Conservation (phyloP, 495 filamentous ascomycete species). For the Evansstolkia leycettana region DNA sequence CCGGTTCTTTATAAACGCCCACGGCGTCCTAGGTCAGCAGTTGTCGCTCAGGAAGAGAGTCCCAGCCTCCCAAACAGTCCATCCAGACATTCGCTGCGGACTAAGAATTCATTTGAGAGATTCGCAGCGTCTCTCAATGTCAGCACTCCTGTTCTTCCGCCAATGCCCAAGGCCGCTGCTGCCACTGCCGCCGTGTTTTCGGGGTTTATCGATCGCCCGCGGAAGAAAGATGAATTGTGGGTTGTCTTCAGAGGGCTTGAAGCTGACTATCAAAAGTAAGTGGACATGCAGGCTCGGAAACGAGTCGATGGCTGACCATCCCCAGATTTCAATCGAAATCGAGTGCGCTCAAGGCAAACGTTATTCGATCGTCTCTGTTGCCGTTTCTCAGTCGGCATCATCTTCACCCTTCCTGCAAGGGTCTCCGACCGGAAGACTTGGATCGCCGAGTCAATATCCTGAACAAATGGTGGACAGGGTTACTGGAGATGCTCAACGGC, state of each 20-base stretch:
- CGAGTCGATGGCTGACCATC: conserved; percentile 6
- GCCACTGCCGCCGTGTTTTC: conserved; percentile 21
- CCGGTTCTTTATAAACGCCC: conserved; percentile 31
- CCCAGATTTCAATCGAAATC: conserved; percentile 62
- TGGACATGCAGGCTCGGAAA: conserved; percentile 1
- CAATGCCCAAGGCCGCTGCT: conserved; percentile 32
- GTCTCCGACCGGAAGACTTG: conserved; percentile 67
- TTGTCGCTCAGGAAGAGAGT: conserved; percentile 33
- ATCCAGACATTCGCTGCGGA: conserved; percentile 40
- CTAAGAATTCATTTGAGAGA: conserved; percentile 47
- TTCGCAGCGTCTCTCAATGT: conserved; percentile 35
- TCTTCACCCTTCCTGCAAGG: conserved; percentile 55
- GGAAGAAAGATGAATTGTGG: conserved; percentile 83
- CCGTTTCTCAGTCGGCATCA: conserved; percentile 70
- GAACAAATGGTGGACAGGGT: conserved; percentile 91
- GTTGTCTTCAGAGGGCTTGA: conserved; percentile 70
- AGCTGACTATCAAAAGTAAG: conserved; percentile 65
- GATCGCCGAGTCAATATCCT: conserved; percentile 73
- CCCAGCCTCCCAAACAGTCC: conserved; percentile 31
- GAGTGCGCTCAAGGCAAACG: conserved; percentile 63
- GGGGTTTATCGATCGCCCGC: conserved; percentile 28
- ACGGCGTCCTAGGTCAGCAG: conserved; percentile 39
- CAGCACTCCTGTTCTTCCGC: conserved; percentile 35
- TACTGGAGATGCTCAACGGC: conserved; percentile 76
- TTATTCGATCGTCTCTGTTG: conserved; percentile 67